These are phyloP conservation scores for Tylopilus plumbeoviolaceoides DNA, from an alignment of 768 basidiomycete species.

Conservation along the genomic window DNA sequence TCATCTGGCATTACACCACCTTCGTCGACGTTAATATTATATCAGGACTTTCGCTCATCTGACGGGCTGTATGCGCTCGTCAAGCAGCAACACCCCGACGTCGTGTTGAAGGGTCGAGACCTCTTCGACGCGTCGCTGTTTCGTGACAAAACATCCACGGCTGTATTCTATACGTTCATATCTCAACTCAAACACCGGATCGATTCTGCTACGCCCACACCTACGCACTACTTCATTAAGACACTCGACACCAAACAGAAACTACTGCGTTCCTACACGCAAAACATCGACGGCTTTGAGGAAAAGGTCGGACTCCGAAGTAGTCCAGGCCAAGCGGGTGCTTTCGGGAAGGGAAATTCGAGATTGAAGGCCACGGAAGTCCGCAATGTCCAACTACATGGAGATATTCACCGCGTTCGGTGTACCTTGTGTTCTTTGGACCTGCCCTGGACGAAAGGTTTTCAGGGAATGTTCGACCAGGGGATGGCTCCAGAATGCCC, in stretches of 20 bases:
- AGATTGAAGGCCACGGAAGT: constrained; percentile 69
- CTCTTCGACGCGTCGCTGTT: constrained; percentile 93
- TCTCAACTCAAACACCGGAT: constrained; percentile 83
- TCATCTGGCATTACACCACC: background rate
- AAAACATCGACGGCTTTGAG: constrained; percentile 97
- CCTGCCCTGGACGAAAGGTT: constrained; percentile 61
- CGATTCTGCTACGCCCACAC: constrained; percentile 73
- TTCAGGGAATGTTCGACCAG: constrained; percentile 58
- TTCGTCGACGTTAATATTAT: constrained; percentile 8
- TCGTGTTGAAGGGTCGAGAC: constrained; percentile 87
- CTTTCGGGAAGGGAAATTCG: constrained; percentile 60
- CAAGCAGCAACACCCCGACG: constrained; percentile 77
- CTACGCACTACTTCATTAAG: constrained; percentile 87
- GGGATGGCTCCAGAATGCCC: constrained; percentile 84
- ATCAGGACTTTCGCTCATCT: constrained; percentile 92
- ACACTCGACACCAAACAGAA: constrained; percentile 80
- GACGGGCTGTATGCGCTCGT: constrained; percentile 90
- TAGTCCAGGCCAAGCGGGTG: constrained; percentile 50
- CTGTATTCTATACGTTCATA: constrained; percentile 94
- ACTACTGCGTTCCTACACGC: constrained; percentile 88
- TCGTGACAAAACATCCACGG: constrained; percentile 77
- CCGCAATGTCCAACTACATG: constrained; percentile 90
- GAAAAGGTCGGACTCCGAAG: constrained; percentile 71
- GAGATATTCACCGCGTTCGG: constrained; percentile 87
- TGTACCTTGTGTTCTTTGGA: constrained; percentile 83